Conservation (phyloP, 306 rosid species). For the Cyclanthera cordifolia region DNA sequence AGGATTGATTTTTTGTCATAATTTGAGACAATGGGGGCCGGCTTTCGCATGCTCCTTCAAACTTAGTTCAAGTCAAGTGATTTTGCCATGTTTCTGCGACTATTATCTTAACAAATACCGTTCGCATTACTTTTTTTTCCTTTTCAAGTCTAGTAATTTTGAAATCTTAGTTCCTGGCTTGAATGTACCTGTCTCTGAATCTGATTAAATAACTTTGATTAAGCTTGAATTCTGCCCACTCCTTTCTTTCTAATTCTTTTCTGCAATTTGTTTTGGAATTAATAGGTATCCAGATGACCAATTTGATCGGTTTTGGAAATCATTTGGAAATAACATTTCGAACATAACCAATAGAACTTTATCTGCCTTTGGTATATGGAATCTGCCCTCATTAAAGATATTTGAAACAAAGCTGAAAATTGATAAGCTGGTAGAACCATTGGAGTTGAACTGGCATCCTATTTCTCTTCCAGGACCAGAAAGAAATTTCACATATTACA, state of each 20-base stretch:
- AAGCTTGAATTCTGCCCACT: not conserved
- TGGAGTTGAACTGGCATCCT: slow-evolving; percentile 63
- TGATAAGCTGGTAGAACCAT: slow-evolving; percentile 25
- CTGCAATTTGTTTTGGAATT: not conserved
- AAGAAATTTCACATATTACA: slow-evolving; percentile 35
- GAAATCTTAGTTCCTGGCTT: not conserved
- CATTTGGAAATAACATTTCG: slow-evolving; percentile 27
- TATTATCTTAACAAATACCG: not conserved
- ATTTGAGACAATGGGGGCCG: not conserved
- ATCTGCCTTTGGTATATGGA: slow-evolving; percentile 77
- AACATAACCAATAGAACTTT: slow-evolving; percentile 30
- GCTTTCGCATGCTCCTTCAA: not conserved
- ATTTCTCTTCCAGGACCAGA: slow-evolving; percentile 24
- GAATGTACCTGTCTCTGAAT: not conserved
- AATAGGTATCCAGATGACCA: slow-evolving; percentile 79
- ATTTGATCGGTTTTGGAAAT: slow-evolving; percentile 69
- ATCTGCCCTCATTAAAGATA: slow-evolving; percentile 56
- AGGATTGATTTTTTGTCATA: not conserved
- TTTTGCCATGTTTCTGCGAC: not conserved
- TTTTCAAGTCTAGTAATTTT: not conserved
- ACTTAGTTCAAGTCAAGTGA: not conserved
- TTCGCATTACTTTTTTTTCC: not conserved
- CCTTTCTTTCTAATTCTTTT: not conserved
- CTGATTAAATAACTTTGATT: not conserved
- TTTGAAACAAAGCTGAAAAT: slow-evolving; percentile 47